Conservation (phyloP, 1,284 basidiomycete genomes). For the Ustilago tritici region DNA sequence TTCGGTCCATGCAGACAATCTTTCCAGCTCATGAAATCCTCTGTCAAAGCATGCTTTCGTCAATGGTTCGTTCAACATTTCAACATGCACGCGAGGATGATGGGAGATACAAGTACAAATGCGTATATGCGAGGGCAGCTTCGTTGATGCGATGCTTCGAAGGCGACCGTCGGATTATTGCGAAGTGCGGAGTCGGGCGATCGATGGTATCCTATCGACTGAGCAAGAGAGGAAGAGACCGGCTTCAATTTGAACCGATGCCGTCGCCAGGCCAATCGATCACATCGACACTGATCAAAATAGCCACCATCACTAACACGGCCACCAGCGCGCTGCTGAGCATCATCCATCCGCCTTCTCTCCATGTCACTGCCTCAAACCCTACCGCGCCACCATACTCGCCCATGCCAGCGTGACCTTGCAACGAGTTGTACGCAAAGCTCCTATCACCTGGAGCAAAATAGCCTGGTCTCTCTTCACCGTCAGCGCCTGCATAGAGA, state of each 20-base stretch:
- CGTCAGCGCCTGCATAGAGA: conserved; percentile 20
- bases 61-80: conserved; percentile 9
- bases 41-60: background rate
- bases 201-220: background rate
- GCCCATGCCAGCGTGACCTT: background rate
- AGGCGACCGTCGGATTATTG: background rate
- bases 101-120: conserved; percentile 36
- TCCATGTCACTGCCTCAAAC: conserved; percentile 39
- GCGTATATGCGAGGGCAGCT: background rate
- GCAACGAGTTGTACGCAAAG: conserved; percentile 37
- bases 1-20: background rate
- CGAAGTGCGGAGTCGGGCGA: background rate
- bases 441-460: conserved; percentile 34
- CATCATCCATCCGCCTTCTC: conserved; percentile 45
- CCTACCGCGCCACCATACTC: conserved; percentile 26
- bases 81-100: background rate
- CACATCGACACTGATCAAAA: conserved; percentile 54
- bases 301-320: conserved; percentile 37
- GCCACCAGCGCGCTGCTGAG: conserved; percentile 28
- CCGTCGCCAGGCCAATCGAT: conserved; percentile 60
- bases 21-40: background rate
- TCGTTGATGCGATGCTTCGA: background rate
- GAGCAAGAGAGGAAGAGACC: background rate
- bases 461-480: conserved; percentile 15
- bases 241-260: conserved; percentile 22